These are phyloP conservation scores for Letharia columbiana DNA, from an alignment of 495 filamentous ascomycete genomes.

Conservation along the genomic window DNA sequence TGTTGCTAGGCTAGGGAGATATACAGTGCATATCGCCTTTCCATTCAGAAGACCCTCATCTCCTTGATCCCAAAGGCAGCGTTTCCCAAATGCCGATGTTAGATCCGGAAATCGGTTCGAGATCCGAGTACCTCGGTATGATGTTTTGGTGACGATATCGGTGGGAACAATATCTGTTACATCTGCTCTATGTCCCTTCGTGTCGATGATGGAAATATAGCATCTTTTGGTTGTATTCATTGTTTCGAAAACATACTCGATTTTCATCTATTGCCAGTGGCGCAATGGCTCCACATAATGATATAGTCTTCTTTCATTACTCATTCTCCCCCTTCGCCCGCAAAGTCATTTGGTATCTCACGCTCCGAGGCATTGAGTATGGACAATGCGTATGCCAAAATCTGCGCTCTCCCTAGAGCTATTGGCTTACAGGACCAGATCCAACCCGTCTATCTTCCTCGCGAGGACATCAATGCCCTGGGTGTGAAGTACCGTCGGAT, in stretches of 20 bases:
- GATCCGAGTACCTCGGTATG: not conserved
- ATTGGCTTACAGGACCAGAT: slow-evolving; percentile 17
- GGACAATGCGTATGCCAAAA: slow-evolving; percentile 37
- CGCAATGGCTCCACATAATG: slow-evolving; percentile 30
- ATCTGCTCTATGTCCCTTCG: not conserved
- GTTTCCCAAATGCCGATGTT: not conserved
- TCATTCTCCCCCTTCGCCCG: slow-evolving; percentile 49
- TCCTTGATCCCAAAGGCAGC: not conserved
- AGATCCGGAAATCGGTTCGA: not conserved
- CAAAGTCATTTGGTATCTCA: slow-evolving; percentile 49
- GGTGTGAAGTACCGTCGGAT: slow-evolving; percentile 58
- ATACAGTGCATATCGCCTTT: not conserved
- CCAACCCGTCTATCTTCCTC: slow-evolving; percentile 51
- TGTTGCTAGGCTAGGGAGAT: not conserved
- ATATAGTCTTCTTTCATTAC: slow-evolving; percentile 50
- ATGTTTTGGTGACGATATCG: not conserved
- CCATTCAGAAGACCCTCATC: not conserved
- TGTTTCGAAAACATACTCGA: not conserved
- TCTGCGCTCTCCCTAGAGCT: not conserved
- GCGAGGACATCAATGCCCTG: slow-evolving; percentile 47
- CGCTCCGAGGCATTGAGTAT: slow-evolving; percentile 48
- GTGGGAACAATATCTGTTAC: not conserved
- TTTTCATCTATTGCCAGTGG: not conserved
- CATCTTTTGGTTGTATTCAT: not conserved
- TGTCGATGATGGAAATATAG: not conserved